These are phyloP conservation scores for Nitzschia sp. DNA, from an alignment of 108 stramenopile genomes.

Conservation along the genomic window DNA sequence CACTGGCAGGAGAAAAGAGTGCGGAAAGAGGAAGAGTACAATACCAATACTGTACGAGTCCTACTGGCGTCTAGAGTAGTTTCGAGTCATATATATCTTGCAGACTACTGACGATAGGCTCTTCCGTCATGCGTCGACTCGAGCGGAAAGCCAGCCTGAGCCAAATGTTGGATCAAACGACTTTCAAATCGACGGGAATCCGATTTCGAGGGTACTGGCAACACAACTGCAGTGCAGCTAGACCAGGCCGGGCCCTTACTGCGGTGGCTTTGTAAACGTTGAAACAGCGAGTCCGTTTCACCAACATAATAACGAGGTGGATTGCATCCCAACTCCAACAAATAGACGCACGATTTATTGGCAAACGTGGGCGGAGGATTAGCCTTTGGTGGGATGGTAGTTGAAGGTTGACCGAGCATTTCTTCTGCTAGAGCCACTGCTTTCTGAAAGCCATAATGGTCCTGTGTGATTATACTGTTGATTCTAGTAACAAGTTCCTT, in stretches of 20 bases:
- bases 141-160: constrained; percentile 57
- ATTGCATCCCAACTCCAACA: constrained; percentile 46
- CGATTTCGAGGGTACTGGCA: constrained; percentile 66
- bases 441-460: constrained; percentile 16
- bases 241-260: constrained; percentile 55
- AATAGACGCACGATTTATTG: constrained; percentile 80
- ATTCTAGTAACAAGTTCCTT: not conserved
- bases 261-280: constrained; percentile 71
- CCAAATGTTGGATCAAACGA: constrained; percentile 61
- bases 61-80: no score
- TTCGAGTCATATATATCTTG: no score
- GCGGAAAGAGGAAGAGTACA: no score
- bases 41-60: no score
- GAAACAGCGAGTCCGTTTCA: constrained; percentile 73
- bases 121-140: constrained; percentile 66
- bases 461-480: not conserved
- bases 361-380: constrained; percentile 62
- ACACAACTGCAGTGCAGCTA: constrained; percentile 36
- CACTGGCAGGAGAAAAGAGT: no score
- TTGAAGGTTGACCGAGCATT: constrained; percentile 2
- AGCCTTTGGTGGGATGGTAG: constrained; percentile 51
- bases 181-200: constrained; percentile 72
- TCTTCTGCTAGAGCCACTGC: constrained; percentile 33
- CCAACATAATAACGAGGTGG: constrained; percentile 78
- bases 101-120: not conserved